A percentile compares a stretch with the other conserved stretches of the same genome.
Conservation (phyloP, 305 asterid species). For the Fraxinus xanthoxyloides region DNA sequence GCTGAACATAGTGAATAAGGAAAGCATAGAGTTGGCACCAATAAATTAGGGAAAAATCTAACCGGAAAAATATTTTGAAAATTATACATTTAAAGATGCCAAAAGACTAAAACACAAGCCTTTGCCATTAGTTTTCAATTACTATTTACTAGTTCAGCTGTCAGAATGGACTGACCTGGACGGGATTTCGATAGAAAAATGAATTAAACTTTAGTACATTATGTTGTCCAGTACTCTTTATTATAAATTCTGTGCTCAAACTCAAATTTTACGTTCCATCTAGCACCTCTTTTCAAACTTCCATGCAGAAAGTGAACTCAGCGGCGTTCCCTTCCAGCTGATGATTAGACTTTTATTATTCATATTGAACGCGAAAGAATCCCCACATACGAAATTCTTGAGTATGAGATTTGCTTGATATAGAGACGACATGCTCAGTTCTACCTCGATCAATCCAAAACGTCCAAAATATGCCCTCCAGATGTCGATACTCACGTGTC, state of each 20-base stretch:
- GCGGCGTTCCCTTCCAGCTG: conserved; percentile 68
- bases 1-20: background rate
- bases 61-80: too few relatives aligned
- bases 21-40: background rate
- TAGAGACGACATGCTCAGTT: conserved; percentile 37
- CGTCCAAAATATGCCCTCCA: conserved; percentile 54
- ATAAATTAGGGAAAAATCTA: background rate
- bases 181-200: background rate
- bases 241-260: background rate
- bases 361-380: conserved; percentile 37
- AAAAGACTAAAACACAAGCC: background rate
- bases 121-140: background rate
- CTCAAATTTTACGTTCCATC: background rate
- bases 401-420: conserved; percentile 45
- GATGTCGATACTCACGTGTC: conserved; percentile 36
- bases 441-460: conserved; percentile 39
- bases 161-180: background rate
- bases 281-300: conserved; percentile 23
- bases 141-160: too few relatives aligned
- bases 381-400: conserved; percentile 31
- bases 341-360: conserved; percentile 44
- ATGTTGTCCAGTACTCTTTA: background rate
- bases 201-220: background rate
- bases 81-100: background rate
- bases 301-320: conserved; percentile 56